phyloP scores from a whole-genome alignment of 2,329 filamentous ascomycete genomes.

The Venturiaceae sp. region DNA sequence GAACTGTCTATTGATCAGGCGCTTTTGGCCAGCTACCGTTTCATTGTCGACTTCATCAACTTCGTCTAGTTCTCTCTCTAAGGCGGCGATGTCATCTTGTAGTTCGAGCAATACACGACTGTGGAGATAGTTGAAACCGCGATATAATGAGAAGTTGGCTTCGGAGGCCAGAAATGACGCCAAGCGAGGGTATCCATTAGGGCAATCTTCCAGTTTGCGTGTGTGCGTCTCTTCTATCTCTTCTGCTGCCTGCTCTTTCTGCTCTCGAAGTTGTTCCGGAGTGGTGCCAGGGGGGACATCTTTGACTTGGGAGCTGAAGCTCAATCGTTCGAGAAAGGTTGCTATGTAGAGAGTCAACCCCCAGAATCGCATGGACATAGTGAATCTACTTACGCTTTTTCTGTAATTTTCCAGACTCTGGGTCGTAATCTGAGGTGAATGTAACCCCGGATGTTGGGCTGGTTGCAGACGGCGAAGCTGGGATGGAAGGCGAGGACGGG shows the following conservation, averaged over 20 bases:
- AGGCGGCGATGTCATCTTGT: constrained; percentile 25
- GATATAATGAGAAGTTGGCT: constrained; percentile 28
- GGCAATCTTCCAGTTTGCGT: constrained; percentile 22
- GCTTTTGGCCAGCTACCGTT: constrained; percentile 1
- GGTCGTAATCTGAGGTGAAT: background rate
- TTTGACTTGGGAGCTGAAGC: background rate
- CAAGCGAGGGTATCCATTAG: constrained; percentile 27
- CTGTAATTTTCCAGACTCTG: background rate
- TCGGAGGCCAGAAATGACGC: constrained; percentile 30
- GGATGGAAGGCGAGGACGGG: background rate
- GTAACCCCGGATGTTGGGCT: background rate
- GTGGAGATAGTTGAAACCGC: constrained; percentile 29
- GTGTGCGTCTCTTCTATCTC: constrained; percentile 1
- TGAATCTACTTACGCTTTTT: background rate
- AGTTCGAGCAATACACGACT: constrained; percentile 26
- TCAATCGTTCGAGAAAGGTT: background rate
- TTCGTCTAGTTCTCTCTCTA: constrained; percentile 27
- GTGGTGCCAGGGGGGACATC: background rate
- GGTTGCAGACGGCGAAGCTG: background rate
- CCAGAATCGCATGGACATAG: no score
- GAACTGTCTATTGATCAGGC: constrained; percentile 10
- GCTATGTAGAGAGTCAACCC: no score
- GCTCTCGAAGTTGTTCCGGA: background rate
- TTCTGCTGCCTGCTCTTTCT: background rate
- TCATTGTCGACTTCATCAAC: constrained; percentile 14